These are phyloP conservation scores for Fonsecaea pugnacius DNA, from an alignment of 2,329 filamentous ascomycete genomes.

Conservation along the genomic window DNA sequence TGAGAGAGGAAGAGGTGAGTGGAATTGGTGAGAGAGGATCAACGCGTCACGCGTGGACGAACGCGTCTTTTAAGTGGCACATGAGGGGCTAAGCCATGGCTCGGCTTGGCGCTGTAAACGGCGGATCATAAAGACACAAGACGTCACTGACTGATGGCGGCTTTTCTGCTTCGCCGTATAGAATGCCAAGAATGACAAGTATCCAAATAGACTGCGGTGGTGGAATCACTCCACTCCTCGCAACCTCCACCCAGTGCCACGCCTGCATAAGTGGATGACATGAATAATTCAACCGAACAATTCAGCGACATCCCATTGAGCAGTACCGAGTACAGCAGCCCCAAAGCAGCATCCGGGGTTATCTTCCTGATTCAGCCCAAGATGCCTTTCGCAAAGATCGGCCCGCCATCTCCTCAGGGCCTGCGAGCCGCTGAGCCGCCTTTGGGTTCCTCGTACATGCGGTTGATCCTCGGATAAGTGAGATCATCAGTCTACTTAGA, in stretches of 20 bases:
- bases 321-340: not conserved
- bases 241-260: not conserved
- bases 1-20: not conserved
- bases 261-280: not conserved
- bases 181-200: not conserved
- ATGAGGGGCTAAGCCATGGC: not conserved
- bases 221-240: not conserved
- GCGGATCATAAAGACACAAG: not conserved
- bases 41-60: not conserved
- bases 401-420: constrained; percentile 12
- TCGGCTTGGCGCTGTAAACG: not conserved
- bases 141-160: not conserved
- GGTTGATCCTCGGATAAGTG: constrained; percentile 17
- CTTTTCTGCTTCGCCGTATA: not conserved
- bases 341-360: not conserved
- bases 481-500: constrained; percentile 4
- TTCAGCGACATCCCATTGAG: not conserved
- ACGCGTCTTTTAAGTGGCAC: not conserved
- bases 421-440: not conserved
- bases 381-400: not conserved
- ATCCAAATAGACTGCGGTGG: not conserved
- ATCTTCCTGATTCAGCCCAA: constrained; percentile 1
- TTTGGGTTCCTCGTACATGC: no score
- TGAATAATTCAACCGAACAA: constrained; percentile 1
- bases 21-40: not conserved